Evolutionary conservation across 1,284 basidiomycete species (phyloP), one percentile per base, ranked within the genome.

Genomic region (Amylostereum chailletii): DNA sequence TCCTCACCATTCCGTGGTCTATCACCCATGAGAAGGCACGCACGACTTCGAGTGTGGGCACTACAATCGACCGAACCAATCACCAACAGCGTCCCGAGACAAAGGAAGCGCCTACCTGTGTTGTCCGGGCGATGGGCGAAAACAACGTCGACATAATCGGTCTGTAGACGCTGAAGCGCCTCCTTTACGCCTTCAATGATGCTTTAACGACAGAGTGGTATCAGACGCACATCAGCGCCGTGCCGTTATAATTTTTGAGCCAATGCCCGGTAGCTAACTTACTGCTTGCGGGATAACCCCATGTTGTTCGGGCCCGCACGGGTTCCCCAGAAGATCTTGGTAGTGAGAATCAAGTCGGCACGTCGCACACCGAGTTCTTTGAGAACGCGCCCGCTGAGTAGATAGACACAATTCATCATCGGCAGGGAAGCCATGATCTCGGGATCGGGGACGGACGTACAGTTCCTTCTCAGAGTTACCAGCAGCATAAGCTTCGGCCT

Each of bases 151-250:
- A 89, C 86, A 60, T 93, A 93, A 59, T 85, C 80, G 56, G 90
- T 67, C 45, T 81, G 76, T 4, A 91, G 76, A 33, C 89, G 80
- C 58, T 79, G 71, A 29, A 93, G 72, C 31, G 74, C 78, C 45
- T 78, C 79, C 57, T 81, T 73, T 9, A 83, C 74, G n/a, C 87
- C 90, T 65, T 94, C 89, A 57, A 94, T 77, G 55, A 90, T 80
- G 64, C 80, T 86, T 31, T 38, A 5, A 9, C n/a, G n/a, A n/a
- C n/a, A n/a, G n/a, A n/a, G n/a, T n/a, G n/a, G n/a, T n/a, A n/a
- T n/a, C n/a, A n/a, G n/a, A n/a, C n/a, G n/a, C n/a, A n/a, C n/a
- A n/a, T n/a, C n/a, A n/a, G n/a, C n/a, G n/a, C n/a, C n/a, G n/a
- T n/a, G n/a, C n/a, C n/a, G n/a, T n/a, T n/a, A n/a, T n/a, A n/a